Conservation (phyloP, 768 basidiomycete genomes). For the Serpula lacrymans region DNA sequence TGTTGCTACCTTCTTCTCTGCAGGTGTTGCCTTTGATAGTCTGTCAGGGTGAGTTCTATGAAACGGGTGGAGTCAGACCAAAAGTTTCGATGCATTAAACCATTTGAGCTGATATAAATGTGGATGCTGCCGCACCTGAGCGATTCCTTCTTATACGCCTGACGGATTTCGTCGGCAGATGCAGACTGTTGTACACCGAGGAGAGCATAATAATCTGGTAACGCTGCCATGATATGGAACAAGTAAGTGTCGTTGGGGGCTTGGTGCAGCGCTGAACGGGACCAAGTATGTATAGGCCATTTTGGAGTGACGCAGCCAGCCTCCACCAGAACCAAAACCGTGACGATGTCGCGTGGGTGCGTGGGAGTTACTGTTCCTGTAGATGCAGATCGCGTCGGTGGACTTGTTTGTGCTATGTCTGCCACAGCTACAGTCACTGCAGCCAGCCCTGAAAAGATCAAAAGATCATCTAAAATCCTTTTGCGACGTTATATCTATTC, state of each 20-base stretch:
- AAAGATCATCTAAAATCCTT: too few species aligned
- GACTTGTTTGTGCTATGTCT: too few species aligned
- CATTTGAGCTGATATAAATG: background rate
- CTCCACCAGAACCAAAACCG: too few species aligned
- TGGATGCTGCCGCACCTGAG: conserved; percentile 44
- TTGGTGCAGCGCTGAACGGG: too few species aligned
- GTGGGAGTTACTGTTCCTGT: too few species aligned
- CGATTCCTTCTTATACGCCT: conserved; percentile 79
- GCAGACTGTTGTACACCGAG: conserved; percentile 53
- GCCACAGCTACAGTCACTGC: too few species aligned
- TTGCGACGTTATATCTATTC: too few species aligned
- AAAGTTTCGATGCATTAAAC: conserved; percentile 2
- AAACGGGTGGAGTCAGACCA: conserved; percentile 17
- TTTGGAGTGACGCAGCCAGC: too few species aligned
- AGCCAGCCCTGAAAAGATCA: too few species aligned
- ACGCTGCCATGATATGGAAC: conserved; percentile 58
- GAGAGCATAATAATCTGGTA: conserved; percentile 79
- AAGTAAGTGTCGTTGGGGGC: conserved; percentile 9
- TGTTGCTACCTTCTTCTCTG: conserved; percentile 73
- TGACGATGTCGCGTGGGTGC: too few species aligned
- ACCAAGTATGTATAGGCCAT: too few species aligned
- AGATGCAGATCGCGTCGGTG: too few species aligned
- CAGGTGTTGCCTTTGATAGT: conserved; percentile 61
- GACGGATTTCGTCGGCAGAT: conserved; percentile 65
- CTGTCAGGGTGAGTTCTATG: conserved; percentile 87